Conservation (phyloP, 1,284 basidiomycete species). For the Naganishia sp. region DNA sequence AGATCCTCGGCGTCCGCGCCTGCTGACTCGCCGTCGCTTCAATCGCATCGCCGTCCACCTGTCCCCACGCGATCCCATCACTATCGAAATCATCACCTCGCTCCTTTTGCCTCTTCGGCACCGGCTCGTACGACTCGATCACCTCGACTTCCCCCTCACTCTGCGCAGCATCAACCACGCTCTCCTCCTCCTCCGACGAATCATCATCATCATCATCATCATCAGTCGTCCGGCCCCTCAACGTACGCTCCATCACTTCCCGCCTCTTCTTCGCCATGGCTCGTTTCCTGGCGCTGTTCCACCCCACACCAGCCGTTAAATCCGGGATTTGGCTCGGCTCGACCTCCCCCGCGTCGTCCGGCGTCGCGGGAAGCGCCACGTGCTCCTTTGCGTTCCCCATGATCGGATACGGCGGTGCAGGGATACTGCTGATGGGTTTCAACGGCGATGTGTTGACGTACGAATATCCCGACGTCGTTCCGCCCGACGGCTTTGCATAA, state of each 20-base stretch:
- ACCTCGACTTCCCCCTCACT: not conserved
- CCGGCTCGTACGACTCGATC: slow-evolving; percentile 15
- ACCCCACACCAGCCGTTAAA: slow-evolving; percentile 8
- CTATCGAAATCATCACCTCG: slow-evolving; percentile 12
- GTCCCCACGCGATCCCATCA: slow-evolving; percentile 15
- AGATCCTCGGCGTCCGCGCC: not conserved
- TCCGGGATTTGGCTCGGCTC: not conserved
- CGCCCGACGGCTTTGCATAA: slow-evolving; percentile 1
- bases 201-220: not conserved
- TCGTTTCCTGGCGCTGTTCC: slow-evolving; percentile 16
- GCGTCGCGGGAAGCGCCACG: not conserved
- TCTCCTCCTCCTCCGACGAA: not conserved
- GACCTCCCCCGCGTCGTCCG: not conserved
- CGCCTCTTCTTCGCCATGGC: slow-evolving; percentile 17
- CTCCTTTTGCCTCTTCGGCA: not conserved
- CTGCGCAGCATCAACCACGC: not conserved
- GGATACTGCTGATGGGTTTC: slow-evolving; percentile 8
- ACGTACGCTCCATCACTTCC: slow-evolving; percentile 5
- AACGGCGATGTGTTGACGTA: not conserved
- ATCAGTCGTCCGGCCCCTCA: not conserved
- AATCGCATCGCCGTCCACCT: slow-evolving; percentile 16
- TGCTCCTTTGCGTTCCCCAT: not conserved
- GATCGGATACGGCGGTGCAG: slow-evolving; percentile 8
- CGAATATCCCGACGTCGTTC: slow-evolving; percentile 6
- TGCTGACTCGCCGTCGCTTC: slow-evolving; percentile 20